Evolutionary conservation across 2,329 filamentous ascomycete genomes (phyloP), one percentile per base, ranked within the genome.

Genomic region (Diaporthe citri): DNA sequence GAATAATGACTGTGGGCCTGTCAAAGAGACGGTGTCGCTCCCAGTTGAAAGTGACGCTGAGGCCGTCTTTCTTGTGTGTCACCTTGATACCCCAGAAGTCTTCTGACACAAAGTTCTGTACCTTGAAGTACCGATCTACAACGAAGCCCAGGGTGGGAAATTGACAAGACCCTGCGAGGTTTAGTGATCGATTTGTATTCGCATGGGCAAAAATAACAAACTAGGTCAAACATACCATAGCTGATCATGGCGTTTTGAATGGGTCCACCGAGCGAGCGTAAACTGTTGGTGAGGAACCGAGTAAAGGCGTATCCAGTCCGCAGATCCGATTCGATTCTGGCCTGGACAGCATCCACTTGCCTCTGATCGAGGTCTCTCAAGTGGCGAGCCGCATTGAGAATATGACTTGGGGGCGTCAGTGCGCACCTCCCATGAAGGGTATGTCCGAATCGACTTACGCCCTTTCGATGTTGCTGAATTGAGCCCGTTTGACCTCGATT

Each of bases 61-160:
- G 94, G 5, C 90, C 88, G 51, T 98, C 93, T 70, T 94, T 93
- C 56, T 88, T 90, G 80, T 98, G 94, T 80, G 91, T 92, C 52
- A 99, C 89, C 79, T 93, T 96, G 86, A 99, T 97, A 75, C 90
- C 90, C 97, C 97, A 99, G 83, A 98, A 99, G 0, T 90, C 87
- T 81, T 99, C 97, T 0, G 96, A 94, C 1, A 97, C 92, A 83
- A 99, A 99, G 79, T 97, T 98, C 77, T 95, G 93, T 70, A 99
- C 97, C 69, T 94, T 92, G 79, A 98, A 95, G 83, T 98, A 99
- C 64, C 96, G 92, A 83, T 99, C 97, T 9, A 99, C 97, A 1
- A 99, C 96, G 78, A 99, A 99, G 0, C 97, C 97, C 7, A 99
- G 88, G 0, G 97, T 98, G 1, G 97, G 97, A 80, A 99, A 99